Evolutionary conservation across 2,329 filamentous ascomycete genomes (phyloP), one percentile per base, ranked within the genome.

Genomic region (Sporothrix sp.): DNA sequence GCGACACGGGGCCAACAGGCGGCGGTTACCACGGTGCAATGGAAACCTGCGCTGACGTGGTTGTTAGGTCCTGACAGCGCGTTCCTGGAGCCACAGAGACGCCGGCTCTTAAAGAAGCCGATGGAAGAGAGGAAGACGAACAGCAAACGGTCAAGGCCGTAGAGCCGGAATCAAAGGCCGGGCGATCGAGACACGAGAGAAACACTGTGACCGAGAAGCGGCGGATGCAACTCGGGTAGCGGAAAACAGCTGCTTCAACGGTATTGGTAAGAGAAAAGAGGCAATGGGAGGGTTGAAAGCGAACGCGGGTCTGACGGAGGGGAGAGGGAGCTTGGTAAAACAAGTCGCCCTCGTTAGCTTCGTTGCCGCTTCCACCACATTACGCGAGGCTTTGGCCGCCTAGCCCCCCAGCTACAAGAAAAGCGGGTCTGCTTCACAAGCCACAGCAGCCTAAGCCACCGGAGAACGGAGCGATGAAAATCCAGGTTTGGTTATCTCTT

Each of bases 351-450:
- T 51, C 39, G 33, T 25, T 56, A 59, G 54, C 58, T 59, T 57
- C 48, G 51, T 50, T 48, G 50, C 21, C 44, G 37, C 48, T 50
- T 39, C 51, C 47, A 30, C 53, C 54, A 52, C 54, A 59, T 64
- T 62, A 65, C 64, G 64, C 63, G 63, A 65, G 63, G 59, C 63
- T 63, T 60, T 65, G 64, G 43, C 63, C 63, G 64, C 64, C 63
- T 66, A 58, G 58, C 57, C 43, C 53, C 35, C 25, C 18, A 30
- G 7, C 27, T 30, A 42, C n/a, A 6, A 25, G 35, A 50, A 51
- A 48, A 51, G 39, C 21, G 40, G 48, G 43, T 8, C 38, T 2
- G 2, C 2, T 7, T 21, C 4, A 21, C 21, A 39, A 51, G 43
- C 48, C 48, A 53, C 52, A 27, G 36, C 14, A 37, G 37, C 51